Evolutionary conservation across 2,329 filamentous ascomycete species (phyloP), one percentile per base, ranked within the genome.

Genomic region (Calcarisporium arbuscula): DNA sequence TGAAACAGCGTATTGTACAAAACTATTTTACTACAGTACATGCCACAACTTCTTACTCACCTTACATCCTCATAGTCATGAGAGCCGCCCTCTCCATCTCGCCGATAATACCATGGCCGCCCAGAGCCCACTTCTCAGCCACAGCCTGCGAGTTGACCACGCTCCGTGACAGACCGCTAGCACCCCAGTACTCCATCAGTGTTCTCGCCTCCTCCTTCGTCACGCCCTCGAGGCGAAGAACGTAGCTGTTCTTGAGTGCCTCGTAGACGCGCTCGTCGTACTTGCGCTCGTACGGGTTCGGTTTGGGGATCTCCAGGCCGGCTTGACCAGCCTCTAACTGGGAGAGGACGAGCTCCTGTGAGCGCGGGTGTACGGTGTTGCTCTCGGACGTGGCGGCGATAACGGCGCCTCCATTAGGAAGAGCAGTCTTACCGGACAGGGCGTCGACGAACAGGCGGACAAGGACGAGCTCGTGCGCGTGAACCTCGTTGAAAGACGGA

Each of bases 121-220:
- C 78, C 47, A 95, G 56, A 31, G 79, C 80, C 88, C 89, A 94
- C 64, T 86, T 85, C 69, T 94, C 84, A 16, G 73, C 70, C 22
- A 95, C 82, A 42, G 73, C 70, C 43, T 66, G 67, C 52, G 89
- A 80, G 50, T 85, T 80, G 32, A 95, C 70, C 29, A 67, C 70
- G 41, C 74, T 68, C 44, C 84, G 75, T 53, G 94, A 57, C 54
- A 95, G 68, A 10, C 90, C 92, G 57, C 86, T 94, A 22, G 77
- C 78, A 5, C 86, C 88, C 70, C 90, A 96, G 64, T 95, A 96
- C 65, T 95, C 88, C 78, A 96, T 82, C 48, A 94, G 67, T 1
- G 78, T 72, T 40, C 82, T 75, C 9, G 85, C 80, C 62, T 96
- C 90, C 3, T 71, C 62, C 60, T 81, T 85, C 49, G 67, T 81